A percentile compares a stretch with the other conserved stretches of the same genome.
Evolutionary conservation across 164 flowering plant species (phyloP).

Genomic region (Berberis vulgaris): DNA sequence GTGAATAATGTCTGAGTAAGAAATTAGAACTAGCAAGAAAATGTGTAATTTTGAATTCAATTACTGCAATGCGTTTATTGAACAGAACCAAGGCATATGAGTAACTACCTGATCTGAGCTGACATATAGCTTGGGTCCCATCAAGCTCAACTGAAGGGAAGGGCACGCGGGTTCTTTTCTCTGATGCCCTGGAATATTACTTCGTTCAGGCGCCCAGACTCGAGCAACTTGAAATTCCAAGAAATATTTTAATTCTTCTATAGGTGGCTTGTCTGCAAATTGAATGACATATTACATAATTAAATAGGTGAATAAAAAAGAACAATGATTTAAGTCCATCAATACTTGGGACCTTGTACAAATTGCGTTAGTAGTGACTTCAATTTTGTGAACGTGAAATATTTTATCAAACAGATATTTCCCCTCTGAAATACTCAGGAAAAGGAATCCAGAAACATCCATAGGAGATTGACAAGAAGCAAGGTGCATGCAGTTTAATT

Average conservation of each 20-base stretch:
- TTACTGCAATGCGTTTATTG: no score
- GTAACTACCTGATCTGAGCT: slow-evolving; percentile 87
- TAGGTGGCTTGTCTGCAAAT: slow-evolving; percentile 79
- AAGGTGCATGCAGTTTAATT: no score
- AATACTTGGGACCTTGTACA: not conserved
- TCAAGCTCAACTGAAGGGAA: slow-evolving; percentile 89
- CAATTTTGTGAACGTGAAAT: no score
- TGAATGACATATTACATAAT: slow-evolving; percentile 2
- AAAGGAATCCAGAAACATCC: no score
- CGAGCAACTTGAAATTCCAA: slow-evolving; percentile 88
- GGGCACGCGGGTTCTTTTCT: slow-evolving; percentile 89
- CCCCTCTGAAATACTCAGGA: no score
- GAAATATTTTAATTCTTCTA: slow-evolving; percentile 92
- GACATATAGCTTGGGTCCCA: slow-evolving; percentile 93
- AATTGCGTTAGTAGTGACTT: not conserved
- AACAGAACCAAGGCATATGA: not conserved
- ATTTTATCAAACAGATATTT: no score
- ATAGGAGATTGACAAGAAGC: no score
- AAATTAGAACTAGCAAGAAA: no score
- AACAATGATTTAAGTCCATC: not conserved
- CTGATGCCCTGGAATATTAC: slow-evolving; percentile 43
- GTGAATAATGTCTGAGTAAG: no score
- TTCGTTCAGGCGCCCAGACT: slow-evolving; percentile 89
- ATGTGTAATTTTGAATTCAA: no score
- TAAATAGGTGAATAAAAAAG: not conserved